Percentiles rank a stretch among this genome's conserved stretches.
Conservation (phyloP, 805 yeast species). For the Vanderwaltozyma yarrowii region DNA sequence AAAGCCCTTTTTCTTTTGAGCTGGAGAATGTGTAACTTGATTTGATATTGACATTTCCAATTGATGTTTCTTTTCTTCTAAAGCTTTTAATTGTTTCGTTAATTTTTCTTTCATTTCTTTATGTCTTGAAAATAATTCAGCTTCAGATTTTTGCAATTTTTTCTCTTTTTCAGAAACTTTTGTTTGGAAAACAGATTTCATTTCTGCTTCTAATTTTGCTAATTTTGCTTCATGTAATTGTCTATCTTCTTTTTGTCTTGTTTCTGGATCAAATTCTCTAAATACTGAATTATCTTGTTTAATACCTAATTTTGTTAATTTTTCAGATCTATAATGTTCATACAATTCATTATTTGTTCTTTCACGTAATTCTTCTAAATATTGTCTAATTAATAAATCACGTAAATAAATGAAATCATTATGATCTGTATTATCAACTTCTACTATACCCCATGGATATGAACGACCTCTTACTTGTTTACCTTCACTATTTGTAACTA, state of each 20-base stretch:
- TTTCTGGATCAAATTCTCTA: conserved; percentile 85
- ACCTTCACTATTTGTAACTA: conserved; percentile 78
- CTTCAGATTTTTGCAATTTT: conserved; percentile 92
- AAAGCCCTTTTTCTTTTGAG: conserved; percentile 67
- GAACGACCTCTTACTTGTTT: conserved; percentile 78
- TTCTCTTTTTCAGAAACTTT: conserved; percentile 95
- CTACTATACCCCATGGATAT: conserved; percentile 96
- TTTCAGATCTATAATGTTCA: conserved; percentile 82
- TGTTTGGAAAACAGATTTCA: conserved; percentile 93
- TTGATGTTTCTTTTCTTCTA: conserved; percentile 83
- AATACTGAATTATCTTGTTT: conserved; percentile 90
- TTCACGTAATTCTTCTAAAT: conserved; percentile 89
- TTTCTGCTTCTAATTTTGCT: conserved; percentile 89
- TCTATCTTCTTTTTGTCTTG: conserved; percentile 89
- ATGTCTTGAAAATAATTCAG: conserved; percentile 89
- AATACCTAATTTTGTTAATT: conserved; percentile 72
- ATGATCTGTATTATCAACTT: conserved; percentile 89
- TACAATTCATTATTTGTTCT: conserved; percentile 65
- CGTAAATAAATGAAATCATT: conserved; percentile 86
- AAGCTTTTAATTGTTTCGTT: conserved; percentile 73
- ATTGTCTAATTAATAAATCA: conserved; percentile 79
- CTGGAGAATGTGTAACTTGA: conserved; percentile 37
- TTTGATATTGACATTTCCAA: conserved; percentile 40
- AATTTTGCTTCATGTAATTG: conserved; percentile 88
- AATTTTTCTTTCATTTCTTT: conserved; percentile 95